These are phyloP conservation scores for Cytospora chrysosperma DNA, from an alignment of 2,329 filamentous ascomycete genomes.

Conservation along the genomic window DNA sequence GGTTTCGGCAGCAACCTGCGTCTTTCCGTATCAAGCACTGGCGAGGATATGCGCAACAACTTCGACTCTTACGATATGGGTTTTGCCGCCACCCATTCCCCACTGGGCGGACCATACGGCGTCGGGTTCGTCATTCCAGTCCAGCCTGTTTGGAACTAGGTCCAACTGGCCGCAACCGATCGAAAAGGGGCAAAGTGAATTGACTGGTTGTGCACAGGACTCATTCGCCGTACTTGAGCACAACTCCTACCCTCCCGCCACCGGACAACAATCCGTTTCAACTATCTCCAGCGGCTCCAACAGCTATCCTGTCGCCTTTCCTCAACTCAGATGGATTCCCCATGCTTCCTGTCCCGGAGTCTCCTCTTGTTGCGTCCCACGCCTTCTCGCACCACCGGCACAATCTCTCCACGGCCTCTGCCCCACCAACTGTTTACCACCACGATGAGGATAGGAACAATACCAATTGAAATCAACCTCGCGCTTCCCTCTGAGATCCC, in stretches of 20 bases:
- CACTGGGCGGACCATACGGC: constrained; percentile 48
- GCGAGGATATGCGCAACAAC: constrained; percentile 6
- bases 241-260: constrained; percentile 45
- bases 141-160: constrained; percentile 61
- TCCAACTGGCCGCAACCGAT: constrained; percentile 39
- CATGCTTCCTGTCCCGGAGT: constrained; percentile 47
- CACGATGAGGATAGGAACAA: constrained; percentile 37
- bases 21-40: constrained; percentile 41
- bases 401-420: constrained; percentile 36
- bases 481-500: constrained; percentile 21
- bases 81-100: constrained; percentile 46
- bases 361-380: constrained; percentile 37
- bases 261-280: constrained; percentile 41
- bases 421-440: constrained; percentile 34
- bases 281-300: constrained; percentile 38
- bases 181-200: constrained; percentile 46
- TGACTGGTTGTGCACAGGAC: constrained; percentile 55
- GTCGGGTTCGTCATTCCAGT: constrained; percentile 64
- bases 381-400: constrained; percentile 38
- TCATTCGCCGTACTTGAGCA: constrained; percentile 38
- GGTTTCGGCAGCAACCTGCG: constrained; percentile 46
- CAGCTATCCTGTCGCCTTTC: constrained; percentile 44
- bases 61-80: constrained; percentile 26
- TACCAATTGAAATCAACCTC: constrained; percentile 27
- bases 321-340: constrained; percentile 42